These are phyloP conservation scores for Microcos paniculata DNA, from an alignment of 345 rosid genomes.

Conservation along the genomic window DNA sequence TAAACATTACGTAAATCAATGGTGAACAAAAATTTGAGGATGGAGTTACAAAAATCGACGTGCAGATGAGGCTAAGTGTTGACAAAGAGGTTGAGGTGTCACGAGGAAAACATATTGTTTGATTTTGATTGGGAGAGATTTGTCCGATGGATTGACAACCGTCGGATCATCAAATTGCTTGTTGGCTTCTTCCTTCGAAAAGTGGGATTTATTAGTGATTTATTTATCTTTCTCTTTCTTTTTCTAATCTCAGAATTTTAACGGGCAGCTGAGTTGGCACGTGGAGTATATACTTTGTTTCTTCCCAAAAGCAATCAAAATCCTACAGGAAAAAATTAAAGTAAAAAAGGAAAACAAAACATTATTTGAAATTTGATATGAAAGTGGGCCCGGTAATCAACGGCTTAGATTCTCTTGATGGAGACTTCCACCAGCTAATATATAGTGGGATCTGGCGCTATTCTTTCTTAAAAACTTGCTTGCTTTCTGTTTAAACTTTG, in stretches of 20 bases:
- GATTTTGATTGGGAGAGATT: not conserved
- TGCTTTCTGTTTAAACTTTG: not conserved
- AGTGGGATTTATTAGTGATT: not conserved
- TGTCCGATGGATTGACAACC: not conserved
- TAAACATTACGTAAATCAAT: too few relatives aligned
- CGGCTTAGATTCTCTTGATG: conserved; percentile 23
- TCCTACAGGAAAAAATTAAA: not conserved
- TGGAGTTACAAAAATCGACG: too few relatives aligned
- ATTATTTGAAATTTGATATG: not conserved
- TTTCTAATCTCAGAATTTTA: not conserved
- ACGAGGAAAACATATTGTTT: not conserved
- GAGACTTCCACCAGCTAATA: not conserved
- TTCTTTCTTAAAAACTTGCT: not conserved
- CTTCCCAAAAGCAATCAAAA: conserved; percentile 20
- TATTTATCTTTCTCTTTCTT: not conserved
- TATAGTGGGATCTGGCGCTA: conserved; percentile 1
- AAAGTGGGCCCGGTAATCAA: conserved; percentile 20
- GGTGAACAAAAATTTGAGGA: too few relatives aligned
- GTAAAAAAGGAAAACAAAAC: too few relatives aligned
- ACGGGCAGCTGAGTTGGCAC: conserved; percentile 11
- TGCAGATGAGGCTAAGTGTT: not conserved
- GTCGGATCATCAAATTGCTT: not conserved
- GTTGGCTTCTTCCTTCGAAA: not conserved
- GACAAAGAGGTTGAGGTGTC: not conserved
- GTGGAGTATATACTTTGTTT: conserved; percentile 34